Conservation (phyloP, 352 stramenopile genomes). For the Phytophthora idaei region DNA sequence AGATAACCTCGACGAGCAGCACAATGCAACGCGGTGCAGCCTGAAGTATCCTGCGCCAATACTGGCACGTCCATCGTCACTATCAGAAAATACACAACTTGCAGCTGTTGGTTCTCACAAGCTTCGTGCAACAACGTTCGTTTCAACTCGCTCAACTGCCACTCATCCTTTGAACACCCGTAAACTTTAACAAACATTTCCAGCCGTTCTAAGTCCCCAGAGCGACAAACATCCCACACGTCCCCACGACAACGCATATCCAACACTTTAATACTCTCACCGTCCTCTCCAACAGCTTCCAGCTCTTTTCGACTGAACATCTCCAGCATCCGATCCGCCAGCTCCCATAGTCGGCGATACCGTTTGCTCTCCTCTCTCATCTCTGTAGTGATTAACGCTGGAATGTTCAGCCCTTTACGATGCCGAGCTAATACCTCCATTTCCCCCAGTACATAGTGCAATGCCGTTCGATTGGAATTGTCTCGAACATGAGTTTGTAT, state of each 20-base stretch:
- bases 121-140: conserved; percentile 68
- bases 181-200: conserved; percentile 41
- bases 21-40: conserved; percentile 57
- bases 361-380: conserved; percentile 31
- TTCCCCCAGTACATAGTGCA: conserved; percentile 61
- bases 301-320: conserved; percentile 11
- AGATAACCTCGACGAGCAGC: conserved; percentile 48
- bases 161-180: conserved; percentile 4
- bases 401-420: background rate
- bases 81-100: conserved; percentile 41
- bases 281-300: background rate
- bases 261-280: conserved; percentile 22
- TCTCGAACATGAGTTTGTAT: conserved; percentile 51
- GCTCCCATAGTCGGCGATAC: conserved; percentile 43
- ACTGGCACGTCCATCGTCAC: conserved; percentile 13
- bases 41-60: conserved; percentile 37
- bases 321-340: conserved; percentile 44
- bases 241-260: conserved; percentile 56
- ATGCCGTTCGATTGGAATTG: conserved; percentile 40
- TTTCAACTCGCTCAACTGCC: conserved; percentile 33
- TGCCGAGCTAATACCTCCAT: conserved; percentile 33
- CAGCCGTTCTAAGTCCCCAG: conserved; percentile 48
- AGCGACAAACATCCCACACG: conserved; percentile 51
- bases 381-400: background rate
- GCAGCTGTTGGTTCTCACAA: conserved; percentile 36